Percentiles rank a stretch among this genome's conserved stretches.
Conservation (phyloP, 257 asterid genomes). For the Solanum neorickii region DNA sequence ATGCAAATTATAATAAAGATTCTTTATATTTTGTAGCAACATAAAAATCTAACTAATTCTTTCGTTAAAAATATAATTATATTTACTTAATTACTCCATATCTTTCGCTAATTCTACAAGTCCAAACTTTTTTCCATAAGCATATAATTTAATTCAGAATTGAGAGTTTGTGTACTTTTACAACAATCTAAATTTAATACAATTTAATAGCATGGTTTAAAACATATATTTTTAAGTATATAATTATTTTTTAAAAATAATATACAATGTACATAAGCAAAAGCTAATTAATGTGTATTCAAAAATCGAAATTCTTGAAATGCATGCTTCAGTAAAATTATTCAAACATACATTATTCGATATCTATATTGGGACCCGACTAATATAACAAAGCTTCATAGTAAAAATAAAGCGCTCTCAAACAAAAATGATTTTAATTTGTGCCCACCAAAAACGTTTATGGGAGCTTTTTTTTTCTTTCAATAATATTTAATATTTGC, state of each 20-base stretch:
- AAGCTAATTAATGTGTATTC: too few relatives aligned
- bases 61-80: not conserved
- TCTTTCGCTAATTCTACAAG: not conserved
- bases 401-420: not conserved
- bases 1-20: not conserved
- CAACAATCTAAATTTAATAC: not conserved
- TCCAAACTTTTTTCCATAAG: not conserved
- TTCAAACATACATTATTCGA: not conserved
- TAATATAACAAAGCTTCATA: not conserved
- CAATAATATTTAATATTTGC: not conserved
- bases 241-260: too few relatives aligned
- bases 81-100: not conserved
- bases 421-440: not conserved
- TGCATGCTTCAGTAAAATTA: not conserved
- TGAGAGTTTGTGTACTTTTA: not conserved
- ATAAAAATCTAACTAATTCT: not conserved
- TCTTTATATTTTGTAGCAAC: not conserved
- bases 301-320: not conserved
- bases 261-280: too few relatives aligned
- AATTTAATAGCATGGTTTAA: not conserved
- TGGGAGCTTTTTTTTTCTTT: not conserved
- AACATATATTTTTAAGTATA: too few relatives aligned
- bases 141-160: not conserved
- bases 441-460: too few relatives aligned
- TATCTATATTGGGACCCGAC: not conserved